Conservation (phyloP, 2,329 filamentous ascomycete species). For the Triangularia verruculosa region DNA sequence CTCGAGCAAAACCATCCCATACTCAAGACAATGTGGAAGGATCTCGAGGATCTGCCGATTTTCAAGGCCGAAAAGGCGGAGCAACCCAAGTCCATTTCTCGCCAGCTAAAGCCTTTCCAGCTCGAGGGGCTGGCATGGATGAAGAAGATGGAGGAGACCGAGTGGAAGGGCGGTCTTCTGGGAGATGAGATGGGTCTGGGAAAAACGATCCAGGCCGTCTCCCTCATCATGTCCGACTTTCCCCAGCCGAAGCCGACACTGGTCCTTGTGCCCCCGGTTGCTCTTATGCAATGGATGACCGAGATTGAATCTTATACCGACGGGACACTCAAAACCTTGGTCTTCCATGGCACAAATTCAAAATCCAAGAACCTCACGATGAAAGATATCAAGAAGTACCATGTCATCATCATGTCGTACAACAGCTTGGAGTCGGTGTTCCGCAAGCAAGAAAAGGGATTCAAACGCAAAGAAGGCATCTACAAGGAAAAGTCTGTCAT, state of each 20-base stretch:
- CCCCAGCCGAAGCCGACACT: slow-evolving; percentile 78
- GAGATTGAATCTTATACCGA: slow-evolving; percentile 81
- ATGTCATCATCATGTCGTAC: slow-evolving; percentile 98
- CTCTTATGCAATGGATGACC: slow-evolving; percentile 90
- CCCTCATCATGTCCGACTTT: slow-evolving; percentile 96
- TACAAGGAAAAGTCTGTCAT: slow-evolving; percentile 79
- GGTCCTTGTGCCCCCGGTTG: slow-evolving; percentile 88
- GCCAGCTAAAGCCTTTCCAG: slow-evolving; percentile 88
- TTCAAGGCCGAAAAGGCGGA: slow-evolving; percentile 61
- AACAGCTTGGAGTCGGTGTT: slow-evolving; percentile 87
- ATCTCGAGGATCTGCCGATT: slow-evolving; percentile 64
- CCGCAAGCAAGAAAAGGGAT: slow-evolving; percentile 89
- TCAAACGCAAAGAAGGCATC: slow-evolving; percentile 73
- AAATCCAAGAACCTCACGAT: slow-evolving; percentile 75
- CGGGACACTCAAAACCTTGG: slow-evolving; percentile 82
- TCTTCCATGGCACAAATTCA: slow-evolving; percentile 83
- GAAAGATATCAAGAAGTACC: slow-evolving; percentile 74
- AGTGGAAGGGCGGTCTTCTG: slow-evolving; percentile 85
- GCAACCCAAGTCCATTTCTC: slow-evolving; percentile 75
- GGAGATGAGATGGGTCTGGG: slow-evolving; percentile 99
- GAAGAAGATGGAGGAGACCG: slow-evolving; percentile 78
- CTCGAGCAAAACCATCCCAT: slow-evolving; percentile 76
- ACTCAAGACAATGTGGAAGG: slow-evolving; percentile 80
- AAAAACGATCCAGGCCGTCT: slow-evolving; percentile 97
- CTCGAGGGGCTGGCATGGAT: slow-evolving; percentile 94